phyloP scores from a whole-genome alignment of 257 asterid genomes.

The Dorcoceras hygrometricum region DNA sequence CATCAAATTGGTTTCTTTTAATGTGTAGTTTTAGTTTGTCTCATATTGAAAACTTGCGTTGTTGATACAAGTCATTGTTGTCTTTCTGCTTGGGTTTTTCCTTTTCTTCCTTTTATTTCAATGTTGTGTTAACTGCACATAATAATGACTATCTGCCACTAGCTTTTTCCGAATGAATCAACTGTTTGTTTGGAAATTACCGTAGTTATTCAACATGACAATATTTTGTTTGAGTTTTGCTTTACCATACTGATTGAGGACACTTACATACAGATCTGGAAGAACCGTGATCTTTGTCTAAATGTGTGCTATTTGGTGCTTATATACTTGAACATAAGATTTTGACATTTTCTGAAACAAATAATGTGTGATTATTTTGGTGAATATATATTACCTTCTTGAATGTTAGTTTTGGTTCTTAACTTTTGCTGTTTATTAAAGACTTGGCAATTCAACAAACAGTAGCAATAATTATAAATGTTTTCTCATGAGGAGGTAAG shows the following conservation, averaged over 20 bases:
- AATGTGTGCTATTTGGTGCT: neutral
- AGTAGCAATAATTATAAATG: constrained; percentile 8
- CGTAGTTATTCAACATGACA: no score
- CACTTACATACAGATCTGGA: neutral
- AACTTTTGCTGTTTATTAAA: neutral
- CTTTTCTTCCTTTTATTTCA: neutral
- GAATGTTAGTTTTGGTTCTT: constrained; percentile 2
- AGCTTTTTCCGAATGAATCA: no score
- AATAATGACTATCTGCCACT: neutral
- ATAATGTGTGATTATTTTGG: neutral
- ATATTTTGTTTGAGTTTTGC: neutral
- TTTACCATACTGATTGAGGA: neutral
- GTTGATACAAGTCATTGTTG: constrained; percentile 1
- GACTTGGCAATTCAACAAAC: neutral
- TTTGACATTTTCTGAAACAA: neutral
- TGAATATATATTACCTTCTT: constrained; percentile 7
- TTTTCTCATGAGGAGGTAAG: neutral
- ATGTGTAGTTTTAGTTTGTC: neutral
- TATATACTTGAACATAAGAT: neutral
- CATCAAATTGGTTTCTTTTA: constrained; percentile 2
- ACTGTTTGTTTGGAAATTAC: no score
- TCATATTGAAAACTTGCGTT: neutral
- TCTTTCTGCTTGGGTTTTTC: constrained; percentile 5
- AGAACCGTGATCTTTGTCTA: neutral
- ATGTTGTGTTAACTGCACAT: neutral